A percentile compares a stretch with the other conserved stretches of the same genome.
Evolutionary conservation across 2,329 filamentous ascomycete species (phyloP).

Genomic region (Fusarium circinatum): DNA sequence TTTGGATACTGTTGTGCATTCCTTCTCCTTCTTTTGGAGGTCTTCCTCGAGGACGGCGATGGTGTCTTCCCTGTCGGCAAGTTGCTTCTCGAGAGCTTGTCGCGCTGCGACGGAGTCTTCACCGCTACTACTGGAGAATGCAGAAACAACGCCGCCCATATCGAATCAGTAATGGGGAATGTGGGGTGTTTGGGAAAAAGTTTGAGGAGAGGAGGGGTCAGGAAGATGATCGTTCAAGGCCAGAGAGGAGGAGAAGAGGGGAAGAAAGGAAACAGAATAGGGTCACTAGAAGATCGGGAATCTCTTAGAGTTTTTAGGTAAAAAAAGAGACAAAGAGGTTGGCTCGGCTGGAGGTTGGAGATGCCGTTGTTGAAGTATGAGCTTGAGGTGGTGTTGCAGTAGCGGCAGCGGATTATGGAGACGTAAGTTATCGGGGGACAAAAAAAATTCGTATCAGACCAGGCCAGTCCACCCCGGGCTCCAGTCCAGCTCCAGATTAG

Average conservation of each 20-base stretch:
- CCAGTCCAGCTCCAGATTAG: slow-evolving; percentile 5
- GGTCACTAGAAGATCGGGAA: neutral
- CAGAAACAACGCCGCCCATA: slow-evolving; percentile 56
- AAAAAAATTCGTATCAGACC: slow-evolving; percentile 38
- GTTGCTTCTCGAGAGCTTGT: slow-evolving; percentile 52
- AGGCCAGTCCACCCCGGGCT: neutral
- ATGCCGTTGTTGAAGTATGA: slow-evolving; percentile 28
- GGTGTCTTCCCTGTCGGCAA: slow-evolving; percentile 52
- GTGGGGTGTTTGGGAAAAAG: slow-evolving; percentile 8
- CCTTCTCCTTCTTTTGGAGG: slow-evolving; percentile 52
- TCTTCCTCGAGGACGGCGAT: slow-evolving; percentile 48
- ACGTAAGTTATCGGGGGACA: neutral
- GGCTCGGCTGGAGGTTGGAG: slow-evolving; percentile 27
- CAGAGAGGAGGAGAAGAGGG: slow-evolving; percentile 7
- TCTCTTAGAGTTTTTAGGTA: slow-evolving; percentile 13
- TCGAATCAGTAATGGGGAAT: slow-evolving; percentile 39
- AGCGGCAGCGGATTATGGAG: slow-evolving; percentile 31
- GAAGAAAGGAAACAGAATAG: slow-evolving; percentile 1
- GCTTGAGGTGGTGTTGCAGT: slow-evolving; percentile 17
- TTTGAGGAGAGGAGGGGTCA: slow-evolving; percentile 1
- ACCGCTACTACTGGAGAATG: slow-evolving; percentile 49
- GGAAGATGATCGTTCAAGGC: slow-evolving; percentile 8
- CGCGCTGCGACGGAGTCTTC: slow-evolving; percentile 45
- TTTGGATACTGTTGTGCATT: slow-evolving; percentile 47
- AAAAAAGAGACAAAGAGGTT: slow-evolving; percentile 23